Evolutionary conservation across 345 rosid genomes (phyloP), one percentile per base, ranked within the genome.

Genomic region (Hirschfeldia incana): DNA sequence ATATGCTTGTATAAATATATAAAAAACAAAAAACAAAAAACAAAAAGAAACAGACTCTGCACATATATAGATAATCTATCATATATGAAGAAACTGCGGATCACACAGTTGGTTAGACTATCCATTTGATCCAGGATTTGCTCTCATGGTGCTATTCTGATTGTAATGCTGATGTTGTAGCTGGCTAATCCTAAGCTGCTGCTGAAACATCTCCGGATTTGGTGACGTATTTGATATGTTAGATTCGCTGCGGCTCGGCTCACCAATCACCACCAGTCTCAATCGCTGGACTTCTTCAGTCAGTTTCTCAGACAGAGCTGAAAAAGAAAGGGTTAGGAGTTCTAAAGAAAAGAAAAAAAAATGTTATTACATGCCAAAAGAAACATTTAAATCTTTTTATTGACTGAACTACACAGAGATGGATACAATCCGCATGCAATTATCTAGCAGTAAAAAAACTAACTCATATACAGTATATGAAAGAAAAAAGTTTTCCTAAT

Each of bases 281-380:
- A 88, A 60, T 28, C 88, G 85, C 62, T 76, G 88, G 32, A 84
- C 85, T 76, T 88, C 90, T 13, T 74, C 81, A 21, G 62, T 75
- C 67, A 87, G 75, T 58, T 85, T 81, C 59, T 88, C 90, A 30
- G 85, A 83, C 69, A 87, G 67, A 69, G 89, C 92, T 87, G 86
- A 76, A 69, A 75, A 46, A 66, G 13, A 62, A 13, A 4, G 42
- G 16, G 27, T 32, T 53, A 44, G 10, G 26, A 12, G 8, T 1
- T 33, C 7, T 53, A 16, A 65, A 2, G 46, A 15, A 33, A 26
- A 4, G 15, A 17, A 8, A 42, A 8, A 26, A 15, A 9, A 36
- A 55, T 10, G 72, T 1, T 1, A 59, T 8, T 29, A 29, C 32
- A 29, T 32, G 49, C 26, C 59, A 11, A 5, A 4, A 72, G 28